phyloP scores from a whole-genome alignment of 768 basidiomycete genomes.

The Filobasidium wieringae region DNA sequence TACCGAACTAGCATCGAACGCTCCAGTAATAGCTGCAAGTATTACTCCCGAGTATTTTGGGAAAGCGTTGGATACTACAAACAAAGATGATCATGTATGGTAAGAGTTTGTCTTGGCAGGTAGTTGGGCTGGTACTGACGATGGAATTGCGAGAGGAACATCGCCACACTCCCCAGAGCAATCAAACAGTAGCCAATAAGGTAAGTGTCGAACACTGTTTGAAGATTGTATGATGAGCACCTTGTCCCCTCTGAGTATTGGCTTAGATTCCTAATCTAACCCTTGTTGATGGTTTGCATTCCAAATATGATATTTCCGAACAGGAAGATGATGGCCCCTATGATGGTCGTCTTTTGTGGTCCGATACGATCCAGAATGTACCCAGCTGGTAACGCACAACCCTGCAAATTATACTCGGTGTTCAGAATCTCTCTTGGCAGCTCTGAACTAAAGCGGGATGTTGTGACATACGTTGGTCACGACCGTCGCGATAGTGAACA shows the following conservation, averaged over 20 bases:
- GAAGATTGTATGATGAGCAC: background rate
- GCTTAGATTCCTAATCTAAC: constrained; percentile 15
- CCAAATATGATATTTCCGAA: constrained; percentile 37
- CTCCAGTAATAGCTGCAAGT: constrained; percentile 39
- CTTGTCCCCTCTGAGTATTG: background rate
- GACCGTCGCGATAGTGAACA: constrained; percentile 39
- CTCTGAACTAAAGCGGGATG: background rate
- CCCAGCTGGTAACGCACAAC: constrained; percentile 34
- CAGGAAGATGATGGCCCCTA: constrained; percentile 34
- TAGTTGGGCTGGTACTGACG: constrained; percentile 19
- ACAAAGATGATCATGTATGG: background rate
- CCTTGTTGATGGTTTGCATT: constrained; percentile 18
- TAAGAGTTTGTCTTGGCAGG: too few relatives aligned
- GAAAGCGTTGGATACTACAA: constrained; percentile 39
- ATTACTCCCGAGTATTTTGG: constrained; percentile 39
- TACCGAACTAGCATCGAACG: constrained; percentile 39
- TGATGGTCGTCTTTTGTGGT: constrained; percentile 32
- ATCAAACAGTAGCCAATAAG: constrained; percentile 37
- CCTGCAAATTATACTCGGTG: constrained; percentile 10
- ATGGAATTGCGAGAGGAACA: constrained; percentile 41
- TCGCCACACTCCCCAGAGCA: constrained; percentile 39
- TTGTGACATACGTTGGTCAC: constrained; percentile 34
- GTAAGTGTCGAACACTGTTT: constrained; percentile 34
- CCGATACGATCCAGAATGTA: constrained; percentile 32
- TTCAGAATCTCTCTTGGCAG: background rate